These are phyloP conservation scores for Epichloe bromicola DNA, from an alignment of 2,329 filamentous ascomycete species.

Conservation along the genomic window DNA sequence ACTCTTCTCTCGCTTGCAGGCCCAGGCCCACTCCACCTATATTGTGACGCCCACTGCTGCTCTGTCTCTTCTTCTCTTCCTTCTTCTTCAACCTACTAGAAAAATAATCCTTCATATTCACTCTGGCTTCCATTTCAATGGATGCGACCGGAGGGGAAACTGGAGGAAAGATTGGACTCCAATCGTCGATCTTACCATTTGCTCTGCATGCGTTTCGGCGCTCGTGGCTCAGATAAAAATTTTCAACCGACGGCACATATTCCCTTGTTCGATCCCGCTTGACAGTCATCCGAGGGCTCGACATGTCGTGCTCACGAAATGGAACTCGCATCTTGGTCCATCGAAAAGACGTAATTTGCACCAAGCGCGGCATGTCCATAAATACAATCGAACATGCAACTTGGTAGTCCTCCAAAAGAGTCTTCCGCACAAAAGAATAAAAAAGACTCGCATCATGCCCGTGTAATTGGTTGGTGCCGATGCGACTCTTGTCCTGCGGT, in stretches of 20 bases:
- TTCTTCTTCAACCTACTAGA: slow-evolving; percentile 29
- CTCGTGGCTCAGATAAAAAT: slow-evolving; percentile 24
- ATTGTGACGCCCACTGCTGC: background rate
- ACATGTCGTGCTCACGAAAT: too few relatives aligned
- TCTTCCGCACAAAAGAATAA: too few relatives aligned
- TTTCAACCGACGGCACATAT: slow-evolving; percentile 21
- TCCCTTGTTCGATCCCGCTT: too few relatives aligned
- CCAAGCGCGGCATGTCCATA: too few relatives aligned
- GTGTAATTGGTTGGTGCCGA: too few relatives aligned
- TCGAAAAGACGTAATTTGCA: too few relatives aligned
- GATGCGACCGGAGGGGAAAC: slow-evolving; percentile 55
- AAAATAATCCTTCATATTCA: slow-evolving; percentile 51
- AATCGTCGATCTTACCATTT: slow-evolving; percentile 37
- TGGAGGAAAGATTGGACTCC: slow-evolving; percentile 47
- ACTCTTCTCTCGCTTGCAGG: background rate
- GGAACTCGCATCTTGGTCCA: too few relatives aligned
- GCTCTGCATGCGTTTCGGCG: slow-evolving; percentile 22
- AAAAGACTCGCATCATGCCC: too few relatives aligned
- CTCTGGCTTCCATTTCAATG: slow-evolving; percentile 46
- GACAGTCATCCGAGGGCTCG: too few relatives aligned
- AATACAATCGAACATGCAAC: too few relatives aligned
- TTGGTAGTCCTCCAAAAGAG: too few relatives aligned
- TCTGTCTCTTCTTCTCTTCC: slow-evolving; percentile 11
- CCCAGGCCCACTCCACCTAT: background rate
- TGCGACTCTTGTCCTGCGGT: background rate